These are phyloP conservation scores for Jamesozyma lodderae DNA, from an alignment of 805 yeast genomes.

Conservation along the genomic window DNA sequence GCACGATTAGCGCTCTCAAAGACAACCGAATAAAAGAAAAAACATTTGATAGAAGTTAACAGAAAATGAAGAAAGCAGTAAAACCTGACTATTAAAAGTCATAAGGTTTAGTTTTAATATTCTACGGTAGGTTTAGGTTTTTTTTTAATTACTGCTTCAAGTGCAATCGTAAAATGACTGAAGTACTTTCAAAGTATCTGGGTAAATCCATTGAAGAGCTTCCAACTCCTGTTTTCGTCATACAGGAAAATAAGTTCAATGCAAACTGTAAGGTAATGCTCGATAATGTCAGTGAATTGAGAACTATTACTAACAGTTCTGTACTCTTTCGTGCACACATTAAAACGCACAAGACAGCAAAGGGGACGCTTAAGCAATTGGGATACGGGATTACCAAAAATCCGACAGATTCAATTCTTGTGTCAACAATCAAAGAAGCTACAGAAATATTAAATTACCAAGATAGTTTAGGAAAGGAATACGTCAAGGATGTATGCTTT, in stretches of 20 bases:
- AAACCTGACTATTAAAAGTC: no score
- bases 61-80: no score
- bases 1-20: no score
- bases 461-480: conserved; percentile 17
- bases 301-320: conserved; percentile 17
- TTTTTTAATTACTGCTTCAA: no score
- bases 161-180: no score
- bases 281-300: conserved; percentile 32
- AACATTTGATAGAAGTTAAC: no score
- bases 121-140: no score
- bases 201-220: conserved; percentile 34
- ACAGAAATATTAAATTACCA: conserved; percentile 37
- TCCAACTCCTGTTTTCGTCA: conserved; percentile 40
- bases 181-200: conserved; percentile 16
- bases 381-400: conserved; percentile 33
- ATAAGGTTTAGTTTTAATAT: no score
- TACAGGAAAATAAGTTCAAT: conserved; percentile 32
- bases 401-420: conserved; percentile 45
- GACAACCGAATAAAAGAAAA: no score
- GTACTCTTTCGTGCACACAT: conserved; percentile 57
- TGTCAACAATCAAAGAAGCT: conserved; percentile 63
- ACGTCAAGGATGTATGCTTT: conserved; percentile 41
- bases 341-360: conserved; percentile 64
- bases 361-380: conserved; percentile 49
- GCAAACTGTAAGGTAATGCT: conserved; percentile 45